Base-by-base conservation (phyloP, 441 rosid genomes). In the Adansonia rubrostipa region DNA sequence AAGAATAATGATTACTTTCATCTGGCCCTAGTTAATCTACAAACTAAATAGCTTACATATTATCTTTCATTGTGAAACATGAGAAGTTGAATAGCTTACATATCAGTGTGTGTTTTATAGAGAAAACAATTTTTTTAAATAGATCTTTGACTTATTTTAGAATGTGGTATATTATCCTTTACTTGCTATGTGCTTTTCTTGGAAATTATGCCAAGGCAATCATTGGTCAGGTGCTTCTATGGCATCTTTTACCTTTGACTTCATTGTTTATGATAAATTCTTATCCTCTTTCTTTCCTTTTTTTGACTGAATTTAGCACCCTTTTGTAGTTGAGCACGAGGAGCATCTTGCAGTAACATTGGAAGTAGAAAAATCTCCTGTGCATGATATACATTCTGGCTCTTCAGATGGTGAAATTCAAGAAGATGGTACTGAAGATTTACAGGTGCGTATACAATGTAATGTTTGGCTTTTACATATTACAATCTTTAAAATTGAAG, bases 351-450 rank as follows among this genome's bases (percentile, higher is more conserved):
- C 65, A 76, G 86, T 64, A 75, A 71, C 80, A 76, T 77, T 81
- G 17, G 88, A 77, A 85, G 90, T 68, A 61, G 89, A 82, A 71
- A 82, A 80, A 67, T 75, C 80, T 79, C 81, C 75, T 48, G 89
- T 84, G 78, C 86, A 87, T 81, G 89, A 74, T 72, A 76, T 54
- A 22, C 82, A 75, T 76, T 77, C 57, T 85, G 87, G 78, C 42
- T 85, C 86, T 69, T 61, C 85, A 75, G 90, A 78, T 74, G 79
- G 80, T 73, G 91, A 91, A 86, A 89, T 83, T 66, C 82, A 75
- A 61, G 85, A 57, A 47, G 80, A 76, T 82, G 91, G 81, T 77
- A 79, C 81, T 65, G 89, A 88, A 80, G 89, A 84, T 82, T 54
- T 79, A 81, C 88, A 83, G 76, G 98, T 93, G 53, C 78, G 91